These are phyloP conservation scores for Diaporthe ampelina DNA, from an alignment of 2,329 filamentous ascomycete genomes.

Conservation along the genomic window DNA sequence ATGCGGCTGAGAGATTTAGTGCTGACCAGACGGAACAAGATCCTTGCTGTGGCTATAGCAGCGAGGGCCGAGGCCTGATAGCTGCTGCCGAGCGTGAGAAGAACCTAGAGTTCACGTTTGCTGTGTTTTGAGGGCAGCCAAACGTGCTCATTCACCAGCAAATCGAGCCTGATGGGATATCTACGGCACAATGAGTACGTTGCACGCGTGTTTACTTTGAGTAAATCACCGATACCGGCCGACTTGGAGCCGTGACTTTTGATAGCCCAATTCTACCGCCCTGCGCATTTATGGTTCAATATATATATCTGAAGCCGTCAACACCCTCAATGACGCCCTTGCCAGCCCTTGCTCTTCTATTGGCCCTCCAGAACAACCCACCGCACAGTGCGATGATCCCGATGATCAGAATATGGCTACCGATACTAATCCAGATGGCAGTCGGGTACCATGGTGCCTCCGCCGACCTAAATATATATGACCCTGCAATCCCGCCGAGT, in stretches of 20 bases:
- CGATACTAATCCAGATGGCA: slow-evolving; percentile 41
- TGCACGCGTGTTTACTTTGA: neutral
- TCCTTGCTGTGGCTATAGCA: neutral
- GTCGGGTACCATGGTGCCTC: slow-evolving; percentile 41
- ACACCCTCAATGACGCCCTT: slow-evolving; percentile 41
- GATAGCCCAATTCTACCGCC: neutral
- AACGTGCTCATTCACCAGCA: neutral
- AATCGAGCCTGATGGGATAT: neutral
- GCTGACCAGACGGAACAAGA: neutral
- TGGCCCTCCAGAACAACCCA: slow-evolving; percentile 39
- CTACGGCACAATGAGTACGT: neutral
- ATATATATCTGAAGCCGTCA: slow-evolving; percentile 39
- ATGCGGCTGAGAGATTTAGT: slow-evolving; percentile 12
- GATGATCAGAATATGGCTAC: slow-evolving; percentile 40
- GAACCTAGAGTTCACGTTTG: too few species aligned
- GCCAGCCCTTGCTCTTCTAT: slow-evolving; percentile 25
- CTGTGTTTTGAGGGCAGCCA: neutral
- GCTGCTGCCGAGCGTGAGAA: neutral
- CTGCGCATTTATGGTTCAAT: neutral
- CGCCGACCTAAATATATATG: slow-evolving; percentile 38
- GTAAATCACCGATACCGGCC: neutral
- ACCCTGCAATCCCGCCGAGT: slow-evolving; percentile 41
- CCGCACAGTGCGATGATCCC: slow-evolving; percentile 33
- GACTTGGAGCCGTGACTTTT: neutral
- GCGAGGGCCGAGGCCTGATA: neutral